A percentile compares a stretch with the other conserved stretches of the same genome.
Evolutionary conservation across 2,329 filamentous ascomycete species (phyloP).

Genomic region (Remersonia thermophila): DNA sequence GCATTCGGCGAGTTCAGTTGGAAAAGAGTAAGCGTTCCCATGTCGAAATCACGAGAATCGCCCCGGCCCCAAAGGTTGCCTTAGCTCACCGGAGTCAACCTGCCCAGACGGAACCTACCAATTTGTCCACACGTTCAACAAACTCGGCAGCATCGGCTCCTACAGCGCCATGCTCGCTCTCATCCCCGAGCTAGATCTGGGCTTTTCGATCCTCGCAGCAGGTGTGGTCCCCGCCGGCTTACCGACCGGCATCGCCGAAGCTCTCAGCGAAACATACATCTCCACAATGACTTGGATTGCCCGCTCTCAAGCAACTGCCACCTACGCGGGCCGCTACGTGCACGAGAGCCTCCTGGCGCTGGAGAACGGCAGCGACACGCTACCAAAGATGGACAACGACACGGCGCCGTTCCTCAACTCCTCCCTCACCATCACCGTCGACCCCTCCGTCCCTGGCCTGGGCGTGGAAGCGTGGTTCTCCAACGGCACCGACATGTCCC

Average conservation of each 20-base stretch:
- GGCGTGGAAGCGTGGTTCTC: conserved; percentile 22
- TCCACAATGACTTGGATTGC: conserved; percentile 20
- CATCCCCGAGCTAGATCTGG: conserved; percentile 25
- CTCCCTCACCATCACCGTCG: conserved; percentile 19
- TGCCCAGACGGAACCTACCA: conserved; percentile 17
- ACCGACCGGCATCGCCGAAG: conserved; percentile 21
- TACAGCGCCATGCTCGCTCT: conserved; percentile 22
- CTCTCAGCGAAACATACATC: conserved; percentile 20
- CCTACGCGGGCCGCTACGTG: conserved; percentile 19
- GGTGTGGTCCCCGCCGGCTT: conserved; percentile 19
- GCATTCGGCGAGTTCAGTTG: conserved; percentile 20
- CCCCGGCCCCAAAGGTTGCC: no score
- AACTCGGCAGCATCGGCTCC: conserved; percentile 22
- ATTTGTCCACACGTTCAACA: conserved; percentile 24
- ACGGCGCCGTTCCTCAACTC: conserved; percentile 17
- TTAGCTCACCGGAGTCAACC: no score
- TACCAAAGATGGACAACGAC: background rate
- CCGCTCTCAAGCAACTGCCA: conserved; percentile 18
- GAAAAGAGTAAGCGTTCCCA: conserved; percentile 9
- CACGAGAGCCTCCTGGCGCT: conserved; percentile 4
- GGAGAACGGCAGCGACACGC: background rate
- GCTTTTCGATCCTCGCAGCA: conserved; percentile 22
- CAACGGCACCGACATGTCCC: conserved; percentile 23
- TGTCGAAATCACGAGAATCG: no score
- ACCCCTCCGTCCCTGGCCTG: conserved; percentile 19